A percentile compares a stretch with the other conserved stretches of the same genome.
Evolutionary conservation across 2,329 filamentous ascomycete species (phyloP).

Genomic region (Neonectria ditissima): DNA sequence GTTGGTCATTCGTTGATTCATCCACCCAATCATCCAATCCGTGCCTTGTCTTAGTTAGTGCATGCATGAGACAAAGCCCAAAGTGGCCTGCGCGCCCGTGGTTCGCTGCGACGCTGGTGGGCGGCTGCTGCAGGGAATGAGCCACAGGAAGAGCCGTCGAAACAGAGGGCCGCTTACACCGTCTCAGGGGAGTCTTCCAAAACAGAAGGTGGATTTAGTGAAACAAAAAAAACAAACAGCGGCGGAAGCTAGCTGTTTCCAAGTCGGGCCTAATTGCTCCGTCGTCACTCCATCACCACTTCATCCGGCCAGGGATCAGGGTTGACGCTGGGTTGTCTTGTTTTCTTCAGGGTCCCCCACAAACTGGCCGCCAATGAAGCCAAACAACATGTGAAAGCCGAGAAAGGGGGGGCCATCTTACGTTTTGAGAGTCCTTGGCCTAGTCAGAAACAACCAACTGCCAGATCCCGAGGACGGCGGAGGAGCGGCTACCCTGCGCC

Average conservation of each 20-base stretch:
- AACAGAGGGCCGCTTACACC: slow-evolving; percentile 2
- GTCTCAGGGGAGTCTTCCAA: slow-evolving; percentile 8
- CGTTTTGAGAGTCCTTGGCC: neutral
- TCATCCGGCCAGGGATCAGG: too few species aligned
- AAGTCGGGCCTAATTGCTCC: slow-evolving; percentile 3
- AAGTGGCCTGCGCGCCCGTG: neutral
- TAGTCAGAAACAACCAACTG: slow-evolving; percentile 2
- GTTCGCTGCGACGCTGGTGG: neutral
- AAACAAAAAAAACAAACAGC: neutral
- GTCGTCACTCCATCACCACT: neutral
- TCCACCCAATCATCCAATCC: too few species aligned
- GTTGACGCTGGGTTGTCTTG: too few species aligned
- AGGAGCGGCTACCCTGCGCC: neutral
- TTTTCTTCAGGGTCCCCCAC: neutral
- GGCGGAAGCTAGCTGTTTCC: too few species aligned
- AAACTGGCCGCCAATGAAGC: slow-evolving; percentile 11
- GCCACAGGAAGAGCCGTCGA: neutral
- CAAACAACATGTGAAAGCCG: neutral
- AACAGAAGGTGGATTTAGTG: slow-evolving; percentile 8
- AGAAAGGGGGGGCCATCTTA: neutral
- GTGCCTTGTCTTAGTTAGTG: too few species aligned
- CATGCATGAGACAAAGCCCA: neutral
- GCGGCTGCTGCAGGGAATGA: slow-evolving; percentile 8
- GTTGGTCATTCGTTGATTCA: too few species aligned
- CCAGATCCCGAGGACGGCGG: slow-evolving; percentile 1